Conservation (phyloP, 1,284 basidiomycete species). For the Moesziomyces sp. region DNA sequence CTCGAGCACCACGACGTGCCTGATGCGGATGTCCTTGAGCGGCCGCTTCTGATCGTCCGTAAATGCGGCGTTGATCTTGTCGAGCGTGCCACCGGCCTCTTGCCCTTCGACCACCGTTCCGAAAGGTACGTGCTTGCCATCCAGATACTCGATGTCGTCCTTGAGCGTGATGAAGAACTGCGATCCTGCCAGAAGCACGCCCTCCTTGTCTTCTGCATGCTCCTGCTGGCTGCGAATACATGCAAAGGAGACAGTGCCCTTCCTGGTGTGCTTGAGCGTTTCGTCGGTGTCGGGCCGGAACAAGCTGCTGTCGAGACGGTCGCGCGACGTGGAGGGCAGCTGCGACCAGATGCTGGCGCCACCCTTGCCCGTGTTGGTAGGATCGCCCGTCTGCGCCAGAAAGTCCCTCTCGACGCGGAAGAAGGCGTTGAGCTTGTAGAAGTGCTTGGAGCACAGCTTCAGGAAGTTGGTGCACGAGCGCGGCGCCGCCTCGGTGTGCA, state of each 20-base stretch:
- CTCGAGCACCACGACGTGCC: conserved; percentile 86
- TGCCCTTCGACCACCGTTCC: conserved; percentile 93
- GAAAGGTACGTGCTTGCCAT: conserved; percentile 94
- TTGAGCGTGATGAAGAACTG: conserved; percentile 96
- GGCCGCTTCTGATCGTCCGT: conserved; percentile 88
- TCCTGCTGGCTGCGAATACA: conserved; percentile 25
- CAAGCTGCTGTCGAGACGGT: conserved; percentile 73
- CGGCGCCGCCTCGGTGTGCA: conserved; percentile 90
- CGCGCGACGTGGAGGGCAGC: conserved; percentile 68
- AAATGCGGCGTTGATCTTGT: conserved; percentile 91
- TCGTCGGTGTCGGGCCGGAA: conserved; percentile 84
- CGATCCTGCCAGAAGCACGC: conserved; percentile 84
- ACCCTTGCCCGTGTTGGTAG: conserved; percentile 91
- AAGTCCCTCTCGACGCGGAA: conserved; percentile 90
- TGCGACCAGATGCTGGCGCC: conserved; percentile 40
- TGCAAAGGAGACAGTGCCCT: conserved; percentile 80
- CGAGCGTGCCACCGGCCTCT: conserved; percentile 77
- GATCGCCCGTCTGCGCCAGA: conserved; percentile 92
- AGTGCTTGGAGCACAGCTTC: conserved; percentile 95
- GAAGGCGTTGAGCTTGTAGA: conserved; percentile 94
- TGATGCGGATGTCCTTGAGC: conserved; percentile 89
- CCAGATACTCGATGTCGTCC: conserved; percentile 91
- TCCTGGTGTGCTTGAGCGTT: conserved; percentile 81
- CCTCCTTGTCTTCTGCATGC: conserved; percentile 73
- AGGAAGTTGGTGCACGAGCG: conserved; percentile 93